These are phyloP conservation scores for Xylaria telfairii DNA, from an alignment of 495 filamentous ascomycete genomes.

Conservation along the genomic window DNA sequence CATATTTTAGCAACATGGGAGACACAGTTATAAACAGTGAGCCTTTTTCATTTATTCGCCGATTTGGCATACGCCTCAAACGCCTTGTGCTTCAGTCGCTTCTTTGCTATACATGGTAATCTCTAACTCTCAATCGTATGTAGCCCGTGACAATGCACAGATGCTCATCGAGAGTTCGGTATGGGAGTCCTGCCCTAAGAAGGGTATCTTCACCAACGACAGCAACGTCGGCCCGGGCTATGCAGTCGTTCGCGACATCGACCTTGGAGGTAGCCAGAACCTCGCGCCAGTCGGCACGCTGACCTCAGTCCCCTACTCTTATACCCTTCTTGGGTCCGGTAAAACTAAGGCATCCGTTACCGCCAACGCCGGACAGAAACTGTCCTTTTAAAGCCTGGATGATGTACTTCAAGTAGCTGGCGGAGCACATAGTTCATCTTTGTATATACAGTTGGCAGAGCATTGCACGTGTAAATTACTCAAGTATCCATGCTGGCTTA, in stretches of 20 bases:
- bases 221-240: constrained; percentile 54
- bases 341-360: constrained; percentile 54
- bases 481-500: neutral
- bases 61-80: too few species aligned
- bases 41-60: too few species aligned
- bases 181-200: constrained; percentile 55
- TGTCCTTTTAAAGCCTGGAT: constrained; percentile 50
- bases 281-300: constrained; percentile 56
- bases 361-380: constrained; percentile 59
- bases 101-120: too few species aligned
- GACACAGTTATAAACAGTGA: constrained; percentile 67
- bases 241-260: constrained; percentile 58
- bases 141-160: constrained; percentile 68
- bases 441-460: neutral
- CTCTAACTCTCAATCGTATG: too few species aligned
- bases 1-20: constrained; percentile 49
- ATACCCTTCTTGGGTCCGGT: constrained; percentile 50
- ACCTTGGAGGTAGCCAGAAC: constrained; percentile 59
- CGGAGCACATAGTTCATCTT: neutral
- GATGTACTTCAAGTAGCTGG: neutral
- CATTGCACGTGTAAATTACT: neutral
- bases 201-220: constrained; percentile 61
- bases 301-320: constrained; percentile 58
- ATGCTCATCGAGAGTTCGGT: constrained; percentile 65
- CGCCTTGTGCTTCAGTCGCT: too few species aligned